Evolutionary conservation across 208 protist species (phyloP).

Genomic region (Acanthamoeba castellanii): DNA sequence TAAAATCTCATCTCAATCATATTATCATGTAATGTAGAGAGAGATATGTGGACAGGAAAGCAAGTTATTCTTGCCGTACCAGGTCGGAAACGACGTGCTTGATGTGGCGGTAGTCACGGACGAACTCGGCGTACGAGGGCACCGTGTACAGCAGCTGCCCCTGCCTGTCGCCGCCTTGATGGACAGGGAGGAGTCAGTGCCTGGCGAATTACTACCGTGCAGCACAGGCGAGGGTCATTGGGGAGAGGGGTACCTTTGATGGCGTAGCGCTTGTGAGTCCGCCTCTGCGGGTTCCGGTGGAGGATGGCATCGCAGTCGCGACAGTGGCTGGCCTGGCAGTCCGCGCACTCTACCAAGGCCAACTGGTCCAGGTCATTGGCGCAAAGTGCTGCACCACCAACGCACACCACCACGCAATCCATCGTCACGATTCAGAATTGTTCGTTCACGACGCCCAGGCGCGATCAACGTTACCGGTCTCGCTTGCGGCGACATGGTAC

Average conservation of each 20-base stretch:
- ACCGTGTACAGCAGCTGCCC: background rate
- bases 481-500: background rate
- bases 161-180: background rate
- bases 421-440: background rate
- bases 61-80: background rate
- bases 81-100: slow-evolving; percentile 53
- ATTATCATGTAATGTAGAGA: too few species aligned
- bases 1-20: too few species aligned
- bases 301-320: slow-evolving; percentile 23
- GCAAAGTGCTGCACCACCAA: slow-evolving; percentile 4
- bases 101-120: slow-evolving; percentile 47
- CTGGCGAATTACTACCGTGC: background rate
- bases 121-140: slow-evolving; percentile 27
- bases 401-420: background rate
- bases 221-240: too few species aligned
- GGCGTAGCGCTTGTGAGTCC: background rate
- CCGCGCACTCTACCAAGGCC: background rate
- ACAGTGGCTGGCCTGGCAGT: slow-evolving; percentile 22
- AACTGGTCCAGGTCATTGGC: slow-evolving; percentile 20
- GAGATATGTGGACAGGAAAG: too few species aligned
- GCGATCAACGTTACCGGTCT: background rate
- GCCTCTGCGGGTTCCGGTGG: background rate
- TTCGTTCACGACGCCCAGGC: background rate
- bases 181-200: background rate
- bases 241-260: background rate